These are phyloP conservation scores for Mangifera indica DNA, from an alignment of 345 rosid species.

Conservation along the genomic window DNA sequence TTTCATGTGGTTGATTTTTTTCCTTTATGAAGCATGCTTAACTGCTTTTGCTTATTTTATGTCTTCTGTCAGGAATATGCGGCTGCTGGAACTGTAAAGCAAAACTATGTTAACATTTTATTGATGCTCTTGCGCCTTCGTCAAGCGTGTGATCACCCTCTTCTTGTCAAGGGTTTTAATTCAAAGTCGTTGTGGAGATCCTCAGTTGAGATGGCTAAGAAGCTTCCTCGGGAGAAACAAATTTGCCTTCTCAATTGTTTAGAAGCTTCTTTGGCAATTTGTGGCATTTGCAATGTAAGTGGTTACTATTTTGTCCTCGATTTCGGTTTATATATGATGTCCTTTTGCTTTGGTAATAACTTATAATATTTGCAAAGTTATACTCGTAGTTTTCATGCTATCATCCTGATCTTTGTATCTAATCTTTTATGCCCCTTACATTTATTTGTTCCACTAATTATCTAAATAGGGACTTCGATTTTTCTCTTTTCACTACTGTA, in stretches of 20 bases:
- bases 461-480: too few species aligned
- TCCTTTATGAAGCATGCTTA: background rate
- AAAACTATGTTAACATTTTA: constrained; percentile 90
- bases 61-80: constrained; percentile 73
- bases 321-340: background rate
- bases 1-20: background rate
- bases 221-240: constrained; percentile 48
- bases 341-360: background rate
- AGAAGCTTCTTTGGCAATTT: constrained; percentile 80
- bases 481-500: too few species aligned
- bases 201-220: constrained; percentile 59
- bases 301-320: constrained; percentile 1
- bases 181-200: constrained; percentile 53
- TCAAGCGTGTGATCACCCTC: constrained; percentile 98
- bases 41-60: background rate
- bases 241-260: constrained; percentile 46
- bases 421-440: too few species aligned
- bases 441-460: too few species aligned
- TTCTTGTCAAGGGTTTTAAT: constrained; percentile 78
- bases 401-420: too few species aligned
- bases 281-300: constrained; percentile 92
- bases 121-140: constrained; percentile 98
- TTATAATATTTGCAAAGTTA: too few species aligned
- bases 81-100: constrained; percentile 97
- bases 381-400: too few species aligned